phyloP scores from a whole-genome alignment of 768 basidiomycete genomes.

The Tulasnella sp. region DNA sequence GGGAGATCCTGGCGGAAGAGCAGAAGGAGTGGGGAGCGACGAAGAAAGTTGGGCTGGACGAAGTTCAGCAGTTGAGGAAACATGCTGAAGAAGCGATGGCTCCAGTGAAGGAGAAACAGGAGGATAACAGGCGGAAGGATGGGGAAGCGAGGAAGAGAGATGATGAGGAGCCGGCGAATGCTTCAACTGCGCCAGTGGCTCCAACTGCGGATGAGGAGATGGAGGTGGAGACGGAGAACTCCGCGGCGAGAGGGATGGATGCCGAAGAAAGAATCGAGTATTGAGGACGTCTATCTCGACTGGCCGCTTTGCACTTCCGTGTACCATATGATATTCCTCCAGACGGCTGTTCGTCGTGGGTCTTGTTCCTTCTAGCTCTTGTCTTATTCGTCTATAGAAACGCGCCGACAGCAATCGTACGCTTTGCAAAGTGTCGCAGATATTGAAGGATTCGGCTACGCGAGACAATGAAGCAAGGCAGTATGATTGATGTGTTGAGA shows the following conservation, averaged over 20 bases:
- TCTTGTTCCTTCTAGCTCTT: no score
- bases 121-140: not conserved
- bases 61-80: slow-evolving; percentile 12
- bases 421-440: no score
- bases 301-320: not conserved
- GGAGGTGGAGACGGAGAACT: not conserved
- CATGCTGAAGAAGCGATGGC: slow-evolving; percentile 6
- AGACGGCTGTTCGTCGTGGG: no score
- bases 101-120: not conserved
- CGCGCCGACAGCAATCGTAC: no score
- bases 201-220: not conserved
- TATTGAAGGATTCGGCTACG: no score
- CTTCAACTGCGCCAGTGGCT: not conserved
- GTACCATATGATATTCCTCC: no score
- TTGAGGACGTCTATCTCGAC: not conserved
- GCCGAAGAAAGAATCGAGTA: slow-evolving; percentile 17
- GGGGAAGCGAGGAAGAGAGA: not conserved
- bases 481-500: no score
- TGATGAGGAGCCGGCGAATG: not conserved
- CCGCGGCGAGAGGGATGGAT: not conserved
- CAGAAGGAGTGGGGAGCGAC: slow-evolving; percentile 19
- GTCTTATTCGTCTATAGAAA: no score
- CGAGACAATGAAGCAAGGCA: no score
- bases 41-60: slow-evolving; percentile 17
- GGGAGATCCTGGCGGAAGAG: slow-evolving; percentile 11